Evolutionary conservation across 108 stramenopile genomes (phyloP).

Genomic region (Pseudonitzschia pungens): DNA sequence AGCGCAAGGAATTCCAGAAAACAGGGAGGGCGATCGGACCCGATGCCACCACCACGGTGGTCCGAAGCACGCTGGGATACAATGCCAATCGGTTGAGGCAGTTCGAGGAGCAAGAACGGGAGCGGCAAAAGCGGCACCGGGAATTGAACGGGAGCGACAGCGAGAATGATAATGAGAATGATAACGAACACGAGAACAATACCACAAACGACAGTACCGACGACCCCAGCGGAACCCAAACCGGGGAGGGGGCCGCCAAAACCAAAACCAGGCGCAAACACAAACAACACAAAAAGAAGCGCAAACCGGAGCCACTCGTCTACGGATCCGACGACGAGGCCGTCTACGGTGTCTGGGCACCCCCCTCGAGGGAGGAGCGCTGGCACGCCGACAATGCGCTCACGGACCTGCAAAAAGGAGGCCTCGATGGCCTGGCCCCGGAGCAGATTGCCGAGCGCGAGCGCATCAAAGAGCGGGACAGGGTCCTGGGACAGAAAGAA

Average conservation of each 20-base stretch:
- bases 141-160: conserved; percentile 21
- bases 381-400: conserved; percentile 52
- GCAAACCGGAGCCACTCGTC: conserved; percentile 60
- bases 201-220: conserved; percentile 18
- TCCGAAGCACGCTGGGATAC: conserved; percentile 49
- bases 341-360: conserved; percentile 83
- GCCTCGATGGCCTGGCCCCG: conserved; percentile 51
- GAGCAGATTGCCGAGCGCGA: conserved; percentile 73
- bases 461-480: conserved; percentile 67
- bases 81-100: conserved; percentile 38
- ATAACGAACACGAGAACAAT: conserved; percentile 36
- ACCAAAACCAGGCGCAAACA: conserved; percentile 3
- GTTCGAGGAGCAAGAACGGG: conserved; percentile 42
- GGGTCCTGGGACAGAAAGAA: conserved; percentile 52
- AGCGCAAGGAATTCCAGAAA: conserved; percentile 68
- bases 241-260: conserved; percentile 13
- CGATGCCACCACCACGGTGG: conserved; percentile 20
- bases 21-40: conserved; percentile 49
- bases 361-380: conserved; percentile 66
- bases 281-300: conserved; percentile 13
- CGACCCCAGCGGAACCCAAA: neutral
- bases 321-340: conserved; percentile 72
- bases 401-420: conserved; percentile 57
- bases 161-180: conserved; percentile 15
- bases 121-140: conserved; percentile 30